Conservation (phyloP, 1,284 basidiomycete species). For the Ustanciosporium gigantosporum region DNA sequence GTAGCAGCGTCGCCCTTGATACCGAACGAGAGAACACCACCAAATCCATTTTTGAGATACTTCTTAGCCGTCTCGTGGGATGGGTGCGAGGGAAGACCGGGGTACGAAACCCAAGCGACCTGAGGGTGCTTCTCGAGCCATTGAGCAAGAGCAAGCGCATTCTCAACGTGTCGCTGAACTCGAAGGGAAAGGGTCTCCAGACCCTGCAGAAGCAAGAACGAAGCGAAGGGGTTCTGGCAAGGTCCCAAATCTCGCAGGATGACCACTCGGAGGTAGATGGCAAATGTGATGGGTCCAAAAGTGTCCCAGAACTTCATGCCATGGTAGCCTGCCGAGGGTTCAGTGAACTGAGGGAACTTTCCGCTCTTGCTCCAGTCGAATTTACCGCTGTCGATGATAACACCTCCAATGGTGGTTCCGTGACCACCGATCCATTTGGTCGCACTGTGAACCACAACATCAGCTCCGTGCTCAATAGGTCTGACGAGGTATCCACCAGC, state of each 20-base stretch:
- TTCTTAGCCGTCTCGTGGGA: constrained; percentile 70
- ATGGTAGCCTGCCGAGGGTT: constrained; percentile 82
- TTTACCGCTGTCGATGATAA: constrained; percentile 77
- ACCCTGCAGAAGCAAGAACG: constrained; percentile 82
- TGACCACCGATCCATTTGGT: constrained; percentile 92
- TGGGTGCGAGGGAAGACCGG: constrained; percentile 72
- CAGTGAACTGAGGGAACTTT: constrained; percentile 79
- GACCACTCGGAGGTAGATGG: constrained; percentile 74
- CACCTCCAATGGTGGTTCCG: constrained; percentile 83
- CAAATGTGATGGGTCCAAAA: constrained; percentile 75
- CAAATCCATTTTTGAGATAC: constrained; percentile 64
- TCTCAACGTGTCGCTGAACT: constrained; percentile 74
- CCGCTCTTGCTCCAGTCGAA: constrained; percentile 81
- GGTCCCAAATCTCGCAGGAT: constrained; percentile 79
- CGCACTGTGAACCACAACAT: constrained; percentile 83
- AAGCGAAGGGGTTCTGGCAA: constrained; percentile 76
- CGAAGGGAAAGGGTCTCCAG: constrained; percentile 83
- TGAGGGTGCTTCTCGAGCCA: constrained; percentile 74
- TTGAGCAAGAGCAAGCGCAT: constrained; percentile 74
- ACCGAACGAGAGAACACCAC: constrained; percentile 81
- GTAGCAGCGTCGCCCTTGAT: constrained; percentile 70
- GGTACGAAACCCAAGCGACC: constrained; percentile 81
- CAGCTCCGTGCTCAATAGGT: constrained; percentile 78
- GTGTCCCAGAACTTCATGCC: constrained; percentile 68
- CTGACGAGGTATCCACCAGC: constrained; percentile 76